Base-by-base conservation (phyloP, 306 rosid species). In the Trichosanthes truncata region DNA sequence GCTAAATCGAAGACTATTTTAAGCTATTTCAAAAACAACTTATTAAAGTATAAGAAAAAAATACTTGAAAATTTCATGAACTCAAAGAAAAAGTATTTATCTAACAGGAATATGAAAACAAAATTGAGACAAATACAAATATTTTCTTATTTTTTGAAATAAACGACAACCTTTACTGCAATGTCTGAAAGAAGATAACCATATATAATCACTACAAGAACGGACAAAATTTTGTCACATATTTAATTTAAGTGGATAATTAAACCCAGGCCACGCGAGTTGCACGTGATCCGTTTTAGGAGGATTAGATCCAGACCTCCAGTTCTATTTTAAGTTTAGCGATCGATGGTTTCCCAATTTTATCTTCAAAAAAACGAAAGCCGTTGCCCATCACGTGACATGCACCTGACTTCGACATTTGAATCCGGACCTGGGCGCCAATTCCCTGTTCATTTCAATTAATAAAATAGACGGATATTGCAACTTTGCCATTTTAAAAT, bases 341-440 rank as follows among this genome's bases (percentile, higher is more conserved):
- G 6, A 17, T 49, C 3, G 4, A 72, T 26, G 26, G 23, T 26
- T 45, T 46, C 26, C 60, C 43, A 74, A 74, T 7, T 14, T 46
- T 48, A 11, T 15, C 60, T 26, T 73, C 15, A 21, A 69, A 61
- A 61, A 3, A 23, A 25, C 11, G 36, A 76, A 20, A 57, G 51
- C 80, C 80, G 80, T 60, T 77, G 13, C 3, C 10, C 33, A 7
- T 6, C 81, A 61, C 81, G 74, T 62, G 81, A 25, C n/a, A 9
- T 1, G 15, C 81, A 61, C 81, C 33, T 78, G 81, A 78, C 43
- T 9, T 7, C 72, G 38, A 59, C 26, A 38, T 78, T 78, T 78
- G 81, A 78, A 78, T 78, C 55, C 61, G 62, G 38, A 29, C 49
- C 60, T 31, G 81, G 72, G 60, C 81, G 81, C 81, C 75, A 43